Conservation (phyloP, 306 rosid genomes). For the Comarum palustre region DNA sequence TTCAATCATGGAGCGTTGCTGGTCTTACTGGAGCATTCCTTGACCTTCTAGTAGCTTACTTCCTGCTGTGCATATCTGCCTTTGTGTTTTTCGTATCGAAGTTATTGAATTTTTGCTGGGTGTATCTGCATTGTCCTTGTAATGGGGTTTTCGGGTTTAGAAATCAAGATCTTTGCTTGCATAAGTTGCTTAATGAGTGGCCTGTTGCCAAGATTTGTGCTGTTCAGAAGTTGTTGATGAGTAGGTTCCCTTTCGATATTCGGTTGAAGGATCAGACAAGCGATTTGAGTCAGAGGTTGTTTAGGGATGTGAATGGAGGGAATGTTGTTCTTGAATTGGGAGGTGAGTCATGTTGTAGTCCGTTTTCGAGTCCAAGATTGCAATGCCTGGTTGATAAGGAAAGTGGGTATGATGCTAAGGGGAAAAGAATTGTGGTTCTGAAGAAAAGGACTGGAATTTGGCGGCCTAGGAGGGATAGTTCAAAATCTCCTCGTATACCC, state of each 20-base stretch:
- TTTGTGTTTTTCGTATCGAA: conserved; percentile 49
- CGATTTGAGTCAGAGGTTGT: conserved; percentile 28
- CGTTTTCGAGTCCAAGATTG: conserved; percentile 38
- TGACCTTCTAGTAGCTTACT: conserved; percentile 62
- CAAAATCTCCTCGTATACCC: conserved; percentile 13
- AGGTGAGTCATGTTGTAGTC: conserved; percentile 47
- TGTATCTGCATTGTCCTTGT: conserved; percentile 76
- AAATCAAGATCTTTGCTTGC: conserved; percentile 50
- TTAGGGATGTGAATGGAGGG: conserved; percentile 26
- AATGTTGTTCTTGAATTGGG: conserved; percentile 44
- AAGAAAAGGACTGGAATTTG: conserved; percentile 61
- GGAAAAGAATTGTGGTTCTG: conserved; percentile 46
- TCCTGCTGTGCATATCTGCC: conserved; percentile 60
- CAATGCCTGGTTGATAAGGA: conserved; percentile 46
- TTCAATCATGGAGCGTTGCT: conserved; percentile 68
- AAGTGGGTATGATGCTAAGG: conserved; percentile 50
- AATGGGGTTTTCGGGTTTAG: conserved; percentile 59
- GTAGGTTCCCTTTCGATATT: conserved; percentile 68
- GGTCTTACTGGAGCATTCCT: conserved; percentile 62
- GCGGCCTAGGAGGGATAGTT: conserved; percentile 43
- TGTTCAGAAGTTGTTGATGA: conserved; percentile 42
- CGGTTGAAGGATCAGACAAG: conserved; percentile 31
- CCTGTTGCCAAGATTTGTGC: conserved; percentile 48
- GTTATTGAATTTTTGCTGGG: conserved; percentile 40
- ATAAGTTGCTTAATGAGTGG: conserved; percentile 49